These are phyloP conservation scores for Arabis alpina DNA, from an alignment of 345 rosid species.

Conservation along the genomic window DNA sequence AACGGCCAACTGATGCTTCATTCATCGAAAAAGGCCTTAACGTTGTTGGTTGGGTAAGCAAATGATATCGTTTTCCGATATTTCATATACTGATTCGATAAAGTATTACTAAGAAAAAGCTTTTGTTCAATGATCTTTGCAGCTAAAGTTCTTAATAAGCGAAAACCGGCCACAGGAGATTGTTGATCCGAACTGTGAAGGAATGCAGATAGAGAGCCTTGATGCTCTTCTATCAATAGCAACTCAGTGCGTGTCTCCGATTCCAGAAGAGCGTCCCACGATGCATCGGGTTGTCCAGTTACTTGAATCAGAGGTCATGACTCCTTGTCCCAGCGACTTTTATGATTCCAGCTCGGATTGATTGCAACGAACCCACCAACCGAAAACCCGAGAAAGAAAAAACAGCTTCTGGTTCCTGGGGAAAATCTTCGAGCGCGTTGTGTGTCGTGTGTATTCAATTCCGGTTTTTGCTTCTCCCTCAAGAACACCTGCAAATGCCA, in stretches of 20 bases:
- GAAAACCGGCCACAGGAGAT: slow-evolving; percentile 79
- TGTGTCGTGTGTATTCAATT: slow-evolving; percentile 17
- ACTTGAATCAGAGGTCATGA: slow-evolving; percentile 96
- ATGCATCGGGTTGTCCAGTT: slow-evolving; percentile 96
- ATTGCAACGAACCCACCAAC: slow-evolving; percentile 26
- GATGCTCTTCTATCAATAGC: slow-evolving; percentile 87
- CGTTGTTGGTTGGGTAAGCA: slow-evolving; percentile 96
- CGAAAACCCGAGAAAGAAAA: background rate
- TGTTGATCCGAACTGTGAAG: slow-evolving; percentile 72
- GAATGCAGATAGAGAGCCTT: slow-evolving; percentile 73
- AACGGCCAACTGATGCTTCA: slow-evolving; percentile 95
- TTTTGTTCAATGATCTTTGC: slow-evolving; percentile 43
- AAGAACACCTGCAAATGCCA: slow-evolving; percentile 26
- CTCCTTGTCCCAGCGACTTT: slow-evolving; percentile 98
- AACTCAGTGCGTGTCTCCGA: slow-evolving; percentile 74
- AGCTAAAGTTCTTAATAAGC: slow-evolving; percentile 78
- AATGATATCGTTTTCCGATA: background rate
- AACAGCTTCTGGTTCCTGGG: background rate
- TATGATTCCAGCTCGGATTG: slow-evolving; percentile 92
- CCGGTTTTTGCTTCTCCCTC: slow-evolving; percentile 6
- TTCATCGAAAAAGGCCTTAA: slow-evolving; percentile 98
- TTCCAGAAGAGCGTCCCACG: slow-evolving; percentile 88
- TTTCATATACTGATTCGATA: background rate
- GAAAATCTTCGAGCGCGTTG: slow-evolving; percentile 2
- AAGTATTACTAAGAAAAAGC: background rate